Conservation (phyloP, 2,329 filamentous ascomycete genomes). For the Fusarium sp. region DNA sequence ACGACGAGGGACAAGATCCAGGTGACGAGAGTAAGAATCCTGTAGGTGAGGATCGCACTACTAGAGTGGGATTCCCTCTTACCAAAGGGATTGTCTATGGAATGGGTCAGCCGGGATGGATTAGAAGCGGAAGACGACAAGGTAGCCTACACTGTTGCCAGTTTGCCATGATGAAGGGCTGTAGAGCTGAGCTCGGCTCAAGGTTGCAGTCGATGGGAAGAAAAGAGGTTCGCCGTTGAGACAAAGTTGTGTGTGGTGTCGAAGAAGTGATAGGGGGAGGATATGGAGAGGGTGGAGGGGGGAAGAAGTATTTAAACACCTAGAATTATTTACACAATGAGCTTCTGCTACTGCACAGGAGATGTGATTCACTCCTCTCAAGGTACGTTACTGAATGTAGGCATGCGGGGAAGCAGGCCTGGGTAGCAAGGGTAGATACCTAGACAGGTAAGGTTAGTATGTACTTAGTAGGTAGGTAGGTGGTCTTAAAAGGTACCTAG, state of each 20-base stretch:
- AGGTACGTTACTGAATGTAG: background rate
- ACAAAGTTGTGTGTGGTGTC: conserved; percentile 1
- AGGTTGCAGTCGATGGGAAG: background rate
- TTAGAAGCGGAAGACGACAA: background rate
- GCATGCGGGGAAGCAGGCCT: conserved; percentile 37
- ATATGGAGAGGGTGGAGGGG: conserved; percentile 8
- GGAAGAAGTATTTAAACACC: conserved; percentile 42
- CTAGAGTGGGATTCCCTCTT: conserved; percentile 73
- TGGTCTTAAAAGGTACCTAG: background rate
- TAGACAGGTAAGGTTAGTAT: background rate
- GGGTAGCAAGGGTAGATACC: background rate
- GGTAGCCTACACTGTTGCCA: conserved; percentile 44
- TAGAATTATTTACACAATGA: conserved; percentile 3
- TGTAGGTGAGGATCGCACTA: conserved; percentile 75
- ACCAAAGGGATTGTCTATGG: conserved; percentile 78
- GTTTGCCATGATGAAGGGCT: conserved; percentile 43
- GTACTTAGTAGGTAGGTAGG: background rate
- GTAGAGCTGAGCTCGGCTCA: background rate
- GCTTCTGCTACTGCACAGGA: background rate
- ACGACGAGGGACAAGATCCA: conserved; percentile 80
- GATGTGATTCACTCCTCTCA: conserved; percentile 1
- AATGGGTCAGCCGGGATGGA: conserved; percentile 14
- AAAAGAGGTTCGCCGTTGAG: background rate
- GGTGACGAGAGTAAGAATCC: conserved; percentile 76
- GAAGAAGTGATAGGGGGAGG: conserved; percentile 12